Conservation (phyloP, 2,329 filamentous ascomycete genomes). For the Fusarium incarnatum region DNA sequence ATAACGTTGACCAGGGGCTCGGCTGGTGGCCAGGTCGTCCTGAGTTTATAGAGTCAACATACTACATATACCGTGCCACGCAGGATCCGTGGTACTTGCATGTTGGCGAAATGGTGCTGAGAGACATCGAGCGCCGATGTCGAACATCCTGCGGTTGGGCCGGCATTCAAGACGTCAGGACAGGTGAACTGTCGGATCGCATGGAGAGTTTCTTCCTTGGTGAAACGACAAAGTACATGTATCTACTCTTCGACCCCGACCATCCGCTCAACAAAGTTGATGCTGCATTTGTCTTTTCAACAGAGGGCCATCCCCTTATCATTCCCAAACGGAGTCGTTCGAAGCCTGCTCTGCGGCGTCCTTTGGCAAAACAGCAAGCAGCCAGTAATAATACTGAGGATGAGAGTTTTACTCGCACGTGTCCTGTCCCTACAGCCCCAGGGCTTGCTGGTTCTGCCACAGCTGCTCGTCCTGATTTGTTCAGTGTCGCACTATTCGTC, state of each 20-base stretch:
- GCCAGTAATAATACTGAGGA: conserved; percentile 55
- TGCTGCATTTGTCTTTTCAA: conserved; percentile 91
- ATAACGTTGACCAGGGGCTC: conserved; percentile 85
- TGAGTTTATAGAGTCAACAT: conserved; percentile 97
- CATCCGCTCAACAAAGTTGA: conserved; percentile 92
- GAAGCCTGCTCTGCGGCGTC: conserved; percentile 12
- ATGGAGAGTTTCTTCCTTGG: conserved; percentile 99
- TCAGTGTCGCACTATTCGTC: conserved; percentile 88
- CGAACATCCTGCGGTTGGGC: conserved; percentile 95
- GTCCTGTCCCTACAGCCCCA: conserved; percentile 70
- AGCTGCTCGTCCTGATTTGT: conserved; percentile 83
- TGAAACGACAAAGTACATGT: conserved; percentile 96
- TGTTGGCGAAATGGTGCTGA: conserved; percentile 93
- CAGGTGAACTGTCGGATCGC: conserved; percentile 87
- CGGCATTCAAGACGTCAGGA: conserved; percentile 83
- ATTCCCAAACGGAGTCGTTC: conserved; percentile 67
- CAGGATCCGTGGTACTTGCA: conserved; percentile 96
- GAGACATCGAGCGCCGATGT: conserved; percentile 88
- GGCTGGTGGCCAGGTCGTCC: conserved; percentile 96
- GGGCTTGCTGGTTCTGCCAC: conserved; percentile 81
- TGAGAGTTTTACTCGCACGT: conserved; percentile 67
- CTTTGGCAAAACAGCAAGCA: conserved; percentile 21
- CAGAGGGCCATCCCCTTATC: conserved; percentile 92
- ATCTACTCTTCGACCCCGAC: conserved; percentile 85
- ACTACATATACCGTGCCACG: conserved; percentile 94